Evolutionary conservation across 2,329 filamentous ascomycete genomes (phyloP).

Genomic region (Chrysoporthe puriensis): DNA sequence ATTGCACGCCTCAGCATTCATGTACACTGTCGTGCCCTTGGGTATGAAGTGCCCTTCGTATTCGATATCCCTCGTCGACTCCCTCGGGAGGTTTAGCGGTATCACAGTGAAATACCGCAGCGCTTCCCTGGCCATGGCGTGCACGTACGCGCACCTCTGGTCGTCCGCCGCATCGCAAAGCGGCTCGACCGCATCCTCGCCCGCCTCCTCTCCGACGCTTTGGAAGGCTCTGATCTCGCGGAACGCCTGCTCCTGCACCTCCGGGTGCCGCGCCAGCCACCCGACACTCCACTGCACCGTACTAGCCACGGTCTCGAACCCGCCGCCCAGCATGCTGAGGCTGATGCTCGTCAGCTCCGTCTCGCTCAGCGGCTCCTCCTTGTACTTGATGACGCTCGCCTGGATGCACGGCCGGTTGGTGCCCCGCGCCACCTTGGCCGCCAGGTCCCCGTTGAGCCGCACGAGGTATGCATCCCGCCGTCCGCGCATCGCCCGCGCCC

Average conservation of each 20-base stretch:
- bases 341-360: conserved; percentile 46
- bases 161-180: conserved; percentile 64
- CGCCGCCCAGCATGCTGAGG: conserved; percentile 55
- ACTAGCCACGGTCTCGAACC: conserved; percentile 26
- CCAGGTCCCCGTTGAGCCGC: conserved; percentile 22
- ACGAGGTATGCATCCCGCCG: conserved; percentile 25
- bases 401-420: conserved; percentile 28
- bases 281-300: conserved; percentile 31
- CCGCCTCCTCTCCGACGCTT: background rate
- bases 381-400: conserved; percentile 27
- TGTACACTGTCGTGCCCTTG: conserved; percentile 65
- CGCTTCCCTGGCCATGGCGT: conserved; percentile 66
- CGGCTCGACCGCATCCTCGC: conserved; percentile 47
- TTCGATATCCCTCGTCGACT: conserved; percentile 60
- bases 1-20: conserved; percentile 55
- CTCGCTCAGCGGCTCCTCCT: conserved; percentile 26
- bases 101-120: conserved; percentile 68
- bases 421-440: conserved; percentile 20
- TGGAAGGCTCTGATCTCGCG: conserved; percentile 55
- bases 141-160: conserved; percentile 67
- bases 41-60: conserved; percentile 61
- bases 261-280: conserved; percentile 43
- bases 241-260: conserved; percentile 61
- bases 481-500: conserved; percentile 25
- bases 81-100: conserved; percentile 65